Evolutionary conservation across 306 rosid genomes (phyloP).

Genomic region (Adenanthera pavonina): DNA sequence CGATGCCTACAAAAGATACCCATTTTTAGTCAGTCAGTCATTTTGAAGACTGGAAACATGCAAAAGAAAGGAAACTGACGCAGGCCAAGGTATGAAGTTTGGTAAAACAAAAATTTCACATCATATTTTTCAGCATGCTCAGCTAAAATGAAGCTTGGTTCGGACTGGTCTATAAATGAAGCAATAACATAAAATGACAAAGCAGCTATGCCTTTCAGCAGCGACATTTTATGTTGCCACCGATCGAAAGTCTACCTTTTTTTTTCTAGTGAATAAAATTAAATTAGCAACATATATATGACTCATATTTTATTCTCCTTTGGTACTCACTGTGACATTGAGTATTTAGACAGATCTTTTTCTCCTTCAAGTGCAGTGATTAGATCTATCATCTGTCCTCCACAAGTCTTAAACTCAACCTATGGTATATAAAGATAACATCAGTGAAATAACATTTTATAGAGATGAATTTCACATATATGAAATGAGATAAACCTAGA

Average conservation of each 20-base stretch:
- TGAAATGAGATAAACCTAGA: neutral
- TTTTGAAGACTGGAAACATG: constrained; percentile 15
- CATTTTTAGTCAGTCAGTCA: constrained; percentile 9
- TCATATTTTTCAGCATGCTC: neutral
- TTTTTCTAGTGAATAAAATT: no score
- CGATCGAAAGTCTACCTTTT: no score
- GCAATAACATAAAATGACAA: constrained; percentile 4
- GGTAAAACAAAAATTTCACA: neutral
- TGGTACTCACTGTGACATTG: constrained; percentile 71
- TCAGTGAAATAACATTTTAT: constrained; percentile 22
- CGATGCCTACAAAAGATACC: constrained; percentile 72
- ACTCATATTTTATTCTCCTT: neutral
- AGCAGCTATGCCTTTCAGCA: neutral
- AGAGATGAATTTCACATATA: constrained; percentile 20
- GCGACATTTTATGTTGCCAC: no score
- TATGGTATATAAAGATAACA: constrained; percentile 32
- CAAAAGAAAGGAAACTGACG: constrained; percentile 7
- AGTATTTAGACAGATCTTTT: constrained; percentile 83
- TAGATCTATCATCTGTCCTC: constrained; percentile 95
- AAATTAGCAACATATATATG: no score
- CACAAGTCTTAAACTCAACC: constrained; percentile 93
- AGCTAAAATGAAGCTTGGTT: constrained; percentile 11
- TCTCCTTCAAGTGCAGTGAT: constrained; percentile 90
- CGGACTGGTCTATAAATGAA: neutral
- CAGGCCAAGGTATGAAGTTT: neutral